These are phyloP conservation scores for Lentithecium fluviatile DNA, from an alignment of 495 filamentous ascomycete species.

Conservation along the genomic window DNA sequence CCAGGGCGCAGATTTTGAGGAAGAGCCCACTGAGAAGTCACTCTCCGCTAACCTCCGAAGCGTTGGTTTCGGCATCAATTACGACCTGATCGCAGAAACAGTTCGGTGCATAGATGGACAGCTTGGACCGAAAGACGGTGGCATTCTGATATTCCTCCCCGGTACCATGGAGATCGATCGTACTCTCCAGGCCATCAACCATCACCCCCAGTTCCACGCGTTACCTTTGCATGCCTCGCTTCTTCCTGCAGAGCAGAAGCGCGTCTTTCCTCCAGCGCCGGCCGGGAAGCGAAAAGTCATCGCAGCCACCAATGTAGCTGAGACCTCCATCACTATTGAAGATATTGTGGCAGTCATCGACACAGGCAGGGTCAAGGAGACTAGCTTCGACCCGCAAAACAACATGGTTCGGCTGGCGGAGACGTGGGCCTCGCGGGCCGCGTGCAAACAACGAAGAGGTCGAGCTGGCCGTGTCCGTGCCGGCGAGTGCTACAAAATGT, in stretches of 20 bases:
- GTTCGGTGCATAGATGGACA: slow-evolving; percentile 77
- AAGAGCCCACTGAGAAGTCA: slow-evolving; percentile 40
- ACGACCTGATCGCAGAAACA: slow-evolving; percentile 77
- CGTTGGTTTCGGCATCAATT: slow-evolving; percentile 86
- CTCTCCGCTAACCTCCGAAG: slow-evolving; percentile 68
- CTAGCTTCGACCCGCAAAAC: slow-evolving; percentile 84
- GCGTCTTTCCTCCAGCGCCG: slow-evolving; percentile 77
- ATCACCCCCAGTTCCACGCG: slow-evolving; percentile 69
- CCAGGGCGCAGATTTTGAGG: slow-evolving; percentile 17
- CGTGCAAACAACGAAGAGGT: slow-evolving; percentile 94
- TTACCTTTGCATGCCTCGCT: slow-evolving; percentile 92
- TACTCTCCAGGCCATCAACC: slow-evolving; percentile 67
- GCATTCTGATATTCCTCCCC: slow-evolving; percentile 91
- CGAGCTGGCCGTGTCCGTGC: slow-evolving; percentile 89
- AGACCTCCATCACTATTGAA: slow-evolving; percentile 97
- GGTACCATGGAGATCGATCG: slow-evolving; percentile 84
- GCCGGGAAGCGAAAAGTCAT: slow-evolving; percentile 84
- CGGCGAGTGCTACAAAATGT: slow-evolving; percentile 93
- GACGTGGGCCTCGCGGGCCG: slow-evolving; percentile 91
- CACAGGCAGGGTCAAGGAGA: slow-evolving; percentile 92
- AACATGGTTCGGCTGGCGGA: slow-evolving; percentile 94
- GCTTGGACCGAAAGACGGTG: slow-evolving; percentile 68
- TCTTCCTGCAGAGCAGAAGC: slow-evolving; percentile 77
- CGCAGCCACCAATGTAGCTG: slow-evolving; percentile 92
- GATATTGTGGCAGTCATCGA: slow-evolving; percentile 97